Conservation (phyloP, 768 basidiomycete species). For the Leccinum uliginosum region DNA sequence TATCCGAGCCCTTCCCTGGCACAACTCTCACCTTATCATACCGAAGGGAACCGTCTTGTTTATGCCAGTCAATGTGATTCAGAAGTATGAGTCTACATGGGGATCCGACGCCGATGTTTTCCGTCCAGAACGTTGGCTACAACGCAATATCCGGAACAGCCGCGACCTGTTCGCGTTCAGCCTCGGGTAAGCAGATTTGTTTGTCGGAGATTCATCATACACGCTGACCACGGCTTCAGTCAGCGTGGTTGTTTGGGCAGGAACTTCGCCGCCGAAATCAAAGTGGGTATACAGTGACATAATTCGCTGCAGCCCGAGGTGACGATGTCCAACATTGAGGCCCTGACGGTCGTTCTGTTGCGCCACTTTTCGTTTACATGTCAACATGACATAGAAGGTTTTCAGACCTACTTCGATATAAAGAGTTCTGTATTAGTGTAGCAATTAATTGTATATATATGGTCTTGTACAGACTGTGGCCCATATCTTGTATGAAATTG, state of each 20-base stretch:
- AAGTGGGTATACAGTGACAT: constrained; percentile 34
- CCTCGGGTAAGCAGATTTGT: constrained; percentile 40
- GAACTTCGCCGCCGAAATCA: constrained; percentile 55
- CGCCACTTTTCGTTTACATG: constrained; percentile 53
- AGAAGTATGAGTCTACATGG: constrained; percentile 51
- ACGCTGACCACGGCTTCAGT: constrained; percentile 30
- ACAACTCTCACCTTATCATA: constrained; percentile 41
- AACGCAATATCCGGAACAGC: constrained; percentile 33
- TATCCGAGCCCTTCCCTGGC: constrained; percentile 48
- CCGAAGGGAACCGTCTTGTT: constrained; percentile 53
- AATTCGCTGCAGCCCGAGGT: constrained; percentile 19
- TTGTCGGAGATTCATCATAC: background rate
- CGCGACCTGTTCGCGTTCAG: constrained; percentile 56
- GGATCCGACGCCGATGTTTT: constrained; percentile 55
- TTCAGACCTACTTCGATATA: too few species aligned
- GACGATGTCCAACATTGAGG: constrained; percentile 18
- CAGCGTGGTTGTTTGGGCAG: constrained; percentile 60
- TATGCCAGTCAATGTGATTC: constrained; percentile 56
- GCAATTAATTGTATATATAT: too few species aligned
- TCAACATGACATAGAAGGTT: constrained; percentile 50
- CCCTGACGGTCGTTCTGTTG: constrained; percentile 47
- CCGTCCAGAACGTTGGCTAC: constrained; percentile 61
- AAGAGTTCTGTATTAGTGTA: too few species aligned
- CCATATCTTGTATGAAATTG: too few species aligned
- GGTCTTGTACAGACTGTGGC: too few species aligned